phyloP scores from a whole-genome alignment of 495 filamentous ascomycete species.

The Jackrogersella minutella region DNA sequence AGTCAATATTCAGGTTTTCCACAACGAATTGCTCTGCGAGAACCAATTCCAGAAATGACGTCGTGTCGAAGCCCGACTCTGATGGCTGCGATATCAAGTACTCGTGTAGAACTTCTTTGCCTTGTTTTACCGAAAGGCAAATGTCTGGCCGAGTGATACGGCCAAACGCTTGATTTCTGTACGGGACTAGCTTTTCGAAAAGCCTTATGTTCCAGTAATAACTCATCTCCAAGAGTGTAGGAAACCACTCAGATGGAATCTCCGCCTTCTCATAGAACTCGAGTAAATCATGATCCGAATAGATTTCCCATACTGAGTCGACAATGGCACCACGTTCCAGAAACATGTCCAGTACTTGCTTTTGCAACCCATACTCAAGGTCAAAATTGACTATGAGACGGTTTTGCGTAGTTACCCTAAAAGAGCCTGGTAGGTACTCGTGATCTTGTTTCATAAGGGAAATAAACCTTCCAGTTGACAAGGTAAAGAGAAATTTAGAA shows the following conservation, averaged over 20 bases:
- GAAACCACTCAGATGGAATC: neutral
- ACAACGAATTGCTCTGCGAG: conserved; percentile 27
- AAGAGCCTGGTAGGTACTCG: neutral
- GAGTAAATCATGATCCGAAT: neutral
- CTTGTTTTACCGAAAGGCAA: conserved; percentile 24
- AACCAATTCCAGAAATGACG: conserved; percentile 27
- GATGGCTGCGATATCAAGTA: conserved; percentile 19
- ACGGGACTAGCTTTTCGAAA: conserved; percentile 5
- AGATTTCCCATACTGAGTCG: neutral
- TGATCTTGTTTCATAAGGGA: neutral
- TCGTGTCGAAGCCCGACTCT: neutral
- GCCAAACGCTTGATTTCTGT: neutral
- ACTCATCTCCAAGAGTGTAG: conserved; percentile 15
- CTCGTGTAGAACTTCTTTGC: neutral
- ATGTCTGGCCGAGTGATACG: conserved; percentile 19
- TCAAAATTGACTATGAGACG: neutral
- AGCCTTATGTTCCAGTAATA: conserved; percentile 14
- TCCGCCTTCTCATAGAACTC: neutral
- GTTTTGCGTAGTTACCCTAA: neutral
- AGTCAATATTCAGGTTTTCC: neutral
- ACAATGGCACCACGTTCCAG: conserved; percentile 21
- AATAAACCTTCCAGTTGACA: neutral
- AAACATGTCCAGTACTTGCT: conserved; percentile 3
- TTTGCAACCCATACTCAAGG: neutral
- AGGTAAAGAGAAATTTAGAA: neutral